Conservation (phyloP, 2,329 filamentous ascomycete genomes). For the Fusarium sp. region DNA sequence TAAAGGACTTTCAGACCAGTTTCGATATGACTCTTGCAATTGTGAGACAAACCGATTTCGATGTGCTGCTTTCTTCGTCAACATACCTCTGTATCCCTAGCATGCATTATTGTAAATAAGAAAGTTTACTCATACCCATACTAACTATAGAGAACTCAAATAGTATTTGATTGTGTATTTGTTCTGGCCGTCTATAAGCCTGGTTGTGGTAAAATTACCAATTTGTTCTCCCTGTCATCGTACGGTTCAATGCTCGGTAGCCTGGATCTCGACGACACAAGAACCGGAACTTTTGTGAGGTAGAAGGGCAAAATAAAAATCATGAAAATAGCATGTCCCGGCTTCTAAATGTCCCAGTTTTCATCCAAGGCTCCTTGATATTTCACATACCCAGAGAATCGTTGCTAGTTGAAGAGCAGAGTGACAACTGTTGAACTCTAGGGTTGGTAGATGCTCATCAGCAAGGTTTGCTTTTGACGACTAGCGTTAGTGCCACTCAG, state of each 20-base stretch:
- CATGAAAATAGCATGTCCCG: neutral
- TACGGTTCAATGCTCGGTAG: too few relatives aligned
- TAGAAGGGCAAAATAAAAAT: neutral
- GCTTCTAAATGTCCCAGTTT: rapidly evolving
- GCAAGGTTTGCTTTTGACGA: neutral
- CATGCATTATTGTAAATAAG: neutral
- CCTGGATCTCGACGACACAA: too few relatives aligned
- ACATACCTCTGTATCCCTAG: too few relatives aligned
- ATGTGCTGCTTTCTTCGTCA: too few relatives aligned
- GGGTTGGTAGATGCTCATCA: neutral
- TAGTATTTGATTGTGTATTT: too few relatives aligned
- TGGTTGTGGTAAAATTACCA: neutral
- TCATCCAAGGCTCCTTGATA: neutral
- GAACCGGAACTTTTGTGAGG: too few relatives aligned
- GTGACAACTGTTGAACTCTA: neutral
- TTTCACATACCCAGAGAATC: neutral
- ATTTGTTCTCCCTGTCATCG: too few relatives aligned
- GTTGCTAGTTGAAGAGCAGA: neutral
- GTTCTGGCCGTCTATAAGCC: neutral
- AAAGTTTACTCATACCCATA: neutral
- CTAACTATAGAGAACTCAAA: neutral
- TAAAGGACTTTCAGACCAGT: neutral
- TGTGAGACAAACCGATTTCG: too few relatives aligned
- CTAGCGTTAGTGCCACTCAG: neutral
- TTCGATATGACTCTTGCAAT: neutral